phyloP scores from a whole-genome alignment of 2,329 filamentous ascomycete species.

The Endothia cerciana region DNA sequence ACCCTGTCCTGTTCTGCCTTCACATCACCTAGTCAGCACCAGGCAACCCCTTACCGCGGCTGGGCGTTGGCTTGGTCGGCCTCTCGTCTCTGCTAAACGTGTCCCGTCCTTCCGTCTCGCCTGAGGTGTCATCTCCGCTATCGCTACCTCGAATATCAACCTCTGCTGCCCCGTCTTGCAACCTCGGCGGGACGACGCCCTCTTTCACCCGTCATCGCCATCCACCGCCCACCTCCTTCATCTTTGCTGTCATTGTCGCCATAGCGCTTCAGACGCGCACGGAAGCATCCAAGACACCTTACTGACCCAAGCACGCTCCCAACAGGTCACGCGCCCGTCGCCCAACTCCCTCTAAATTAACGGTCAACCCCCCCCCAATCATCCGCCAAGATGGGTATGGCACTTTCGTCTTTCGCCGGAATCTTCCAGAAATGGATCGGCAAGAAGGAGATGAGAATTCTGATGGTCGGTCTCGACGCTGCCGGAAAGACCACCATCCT shows the following conservation, averaged over 20 bases:
- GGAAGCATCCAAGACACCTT: not conserved
- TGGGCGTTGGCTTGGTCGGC: slow-evolving; percentile 24
- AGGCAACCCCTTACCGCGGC: slow-evolving; percentile 25
- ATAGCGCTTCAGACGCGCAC: not conserved
- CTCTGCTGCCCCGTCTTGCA: not conserved
- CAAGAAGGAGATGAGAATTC: slow-evolving; percentile 99
- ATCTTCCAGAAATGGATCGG: slow-evolving; percentile 82
- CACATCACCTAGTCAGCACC: slow-evolving; percentile 3
- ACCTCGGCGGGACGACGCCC: not conserved
- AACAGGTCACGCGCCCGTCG: slow-evolving; percentile 23
- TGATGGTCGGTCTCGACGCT: slow-evolving; percentile 99
- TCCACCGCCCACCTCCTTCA: slow-evolving; percentile 17
- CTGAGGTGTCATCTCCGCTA: slow-evolving; percentile 30
- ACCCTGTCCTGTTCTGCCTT: not conserved
- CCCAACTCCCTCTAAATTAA: slow-evolving; percentile 17
- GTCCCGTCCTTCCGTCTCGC: slow-evolving; percentile 21
- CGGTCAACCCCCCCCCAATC: slow-evolving; percentile 36
- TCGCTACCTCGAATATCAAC: slow-evolving; percentile 15
- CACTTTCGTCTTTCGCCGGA: slow-evolving; percentile 45
- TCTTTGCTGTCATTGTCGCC: slow-evolving; percentile 7
- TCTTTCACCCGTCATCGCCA: slow-evolving; percentile 10
- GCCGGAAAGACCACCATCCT: slow-evolving; percentile 99
- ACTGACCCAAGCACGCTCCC: slow-evolving; percentile 20
- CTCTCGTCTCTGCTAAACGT: slow-evolving; percentile 24
- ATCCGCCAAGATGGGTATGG: slow-evolving; percentile 87